phyloP scores from a whole-genome alignment of 108 stramenopile species.

The Skeletonema tropicum region DNA sequence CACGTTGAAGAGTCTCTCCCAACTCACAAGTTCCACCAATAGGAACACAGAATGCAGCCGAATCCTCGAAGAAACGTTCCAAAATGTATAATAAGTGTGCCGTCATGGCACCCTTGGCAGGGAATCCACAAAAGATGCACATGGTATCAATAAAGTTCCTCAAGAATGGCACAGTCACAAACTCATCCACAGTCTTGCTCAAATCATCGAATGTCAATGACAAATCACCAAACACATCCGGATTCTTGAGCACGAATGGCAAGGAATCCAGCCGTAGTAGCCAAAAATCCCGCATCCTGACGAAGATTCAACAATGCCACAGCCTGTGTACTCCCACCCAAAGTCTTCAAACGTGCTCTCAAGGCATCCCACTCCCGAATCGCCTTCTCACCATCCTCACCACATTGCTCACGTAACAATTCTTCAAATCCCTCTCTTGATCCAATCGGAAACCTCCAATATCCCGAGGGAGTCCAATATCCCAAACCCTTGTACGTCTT shows the following conservation, averaged over 20 bases:
- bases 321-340: constrained; percentile 87
- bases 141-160: constrained; percentile 93
- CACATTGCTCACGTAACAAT: constrained; percentile 79
- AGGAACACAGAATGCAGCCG: constrained; percentile 84
- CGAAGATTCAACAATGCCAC: constrained; percentile 84
- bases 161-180: constrained; percentile 89
- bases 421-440: constrained; percentile 67
- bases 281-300: constrained; percentile 89
- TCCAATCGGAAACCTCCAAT: constrained; percentile 92
- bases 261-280: constrained; percentile 87
- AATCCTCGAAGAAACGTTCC: constrained; percentile 91
- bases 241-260: constrained; percentile 85
- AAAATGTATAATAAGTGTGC: constrained; percentile 84
- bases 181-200: constrained; percentile 89
- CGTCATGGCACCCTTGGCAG: constrained; percentile 95
- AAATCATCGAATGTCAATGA: constrained; percentile 88
- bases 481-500: constrained; percentile 90
- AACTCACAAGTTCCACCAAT: constrained; percentile 87
- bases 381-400: constrained; percentile 84
- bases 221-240: constrained; percentile 89
- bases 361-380: constrained; percentile 85
- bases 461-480: constrained; percentile 88
- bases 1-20: constrained; percentile 77
- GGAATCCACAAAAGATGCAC: constrained; percentile 95
- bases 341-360: constrained; percentile 77